Conservation (phyloP, 1,139 yeast species). For the Ogataea hybrid region DNA sequence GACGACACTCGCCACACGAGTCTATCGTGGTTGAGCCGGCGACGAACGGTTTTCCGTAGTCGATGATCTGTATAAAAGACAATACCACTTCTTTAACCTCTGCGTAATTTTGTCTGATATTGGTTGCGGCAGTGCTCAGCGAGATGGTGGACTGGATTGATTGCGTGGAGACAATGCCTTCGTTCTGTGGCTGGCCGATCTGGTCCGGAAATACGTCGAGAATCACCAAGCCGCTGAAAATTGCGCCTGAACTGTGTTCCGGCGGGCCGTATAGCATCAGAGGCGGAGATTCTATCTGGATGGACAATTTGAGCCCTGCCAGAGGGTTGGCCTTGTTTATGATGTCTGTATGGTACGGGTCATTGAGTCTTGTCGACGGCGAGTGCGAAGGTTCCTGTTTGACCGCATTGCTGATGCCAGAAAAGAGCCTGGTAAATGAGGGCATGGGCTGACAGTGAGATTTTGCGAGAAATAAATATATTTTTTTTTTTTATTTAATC, state of each 20-base stretch:
- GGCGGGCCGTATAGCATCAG: conserved; percentile 79
- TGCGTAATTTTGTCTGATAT: conserved; percentile 30
- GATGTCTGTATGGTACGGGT: conserved; percentile 25
- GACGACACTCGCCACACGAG: conserved; percentile 57
- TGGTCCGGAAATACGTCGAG: conserved; percentile 25
- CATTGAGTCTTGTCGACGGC: conserved; percentile 4
- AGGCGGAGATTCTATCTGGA: conserved; percentile 88
- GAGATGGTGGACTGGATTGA: conserved; percentile 24
- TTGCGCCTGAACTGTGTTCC: conserved; percentile 78
- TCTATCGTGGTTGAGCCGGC: conserved; percentile 50
- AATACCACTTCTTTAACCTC: conserved; percentile 58
- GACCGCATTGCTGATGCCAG: conserved; percentile 13
- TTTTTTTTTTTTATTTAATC: background rate
- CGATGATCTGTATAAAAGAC: conserved; percentile 66
- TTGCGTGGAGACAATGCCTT: background rate
- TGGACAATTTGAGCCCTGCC: conserved; percentile 47
- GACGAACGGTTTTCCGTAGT: conserved; percentile 62
- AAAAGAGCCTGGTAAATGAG: conserved; percentile 10
- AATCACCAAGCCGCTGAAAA: conserved; percentile 69
- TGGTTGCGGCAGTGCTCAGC: conserved; percentile 16
- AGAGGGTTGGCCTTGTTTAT: conserved; percentile 25
- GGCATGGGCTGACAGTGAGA: conserved; percentile 1
- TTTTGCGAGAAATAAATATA: background rate
- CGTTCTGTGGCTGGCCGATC: background rate
- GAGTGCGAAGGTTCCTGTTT: conserved; percentile 9